These are phyloP conservation scores for Lactarius psammicola DNA, from an alignment of 768 basidiomycete genomes.

Conservation along the genomic window DNA sequence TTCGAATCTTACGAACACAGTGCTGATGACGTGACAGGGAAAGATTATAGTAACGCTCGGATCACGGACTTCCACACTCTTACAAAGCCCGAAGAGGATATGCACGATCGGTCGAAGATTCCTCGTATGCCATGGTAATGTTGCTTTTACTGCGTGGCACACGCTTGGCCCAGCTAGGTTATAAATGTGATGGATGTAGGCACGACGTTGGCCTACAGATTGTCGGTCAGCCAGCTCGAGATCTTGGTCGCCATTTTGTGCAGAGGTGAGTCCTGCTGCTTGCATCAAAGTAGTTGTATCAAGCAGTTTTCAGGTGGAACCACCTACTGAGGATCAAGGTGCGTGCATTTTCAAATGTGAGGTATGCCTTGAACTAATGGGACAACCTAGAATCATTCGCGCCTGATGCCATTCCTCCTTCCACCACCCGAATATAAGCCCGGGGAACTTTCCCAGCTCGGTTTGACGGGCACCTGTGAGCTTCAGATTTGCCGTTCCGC, in stretches of 20 bases:
- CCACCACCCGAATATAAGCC: constrained; percentile 91
- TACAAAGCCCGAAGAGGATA: constrained; percentile 88
- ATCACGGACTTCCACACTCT: constrained; percentile 82
- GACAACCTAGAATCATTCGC: constrained; percentile 74
- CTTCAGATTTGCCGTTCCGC: constrained; percentile 95
- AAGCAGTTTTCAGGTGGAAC: constrained; percentile 69
- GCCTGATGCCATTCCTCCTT: constrained; percentile 87
- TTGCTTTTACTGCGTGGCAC: not conserved
- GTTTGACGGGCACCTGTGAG: constrained; percentile 94
- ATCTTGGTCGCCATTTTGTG: constrained; percentile 91
- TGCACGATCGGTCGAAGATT: constrained; percentile 87
- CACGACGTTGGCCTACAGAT: constrained; percentile 97
- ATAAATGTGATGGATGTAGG: constrained; percentile 45
- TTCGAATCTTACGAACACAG: not conserved
- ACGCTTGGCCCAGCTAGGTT: constrained; percentile 29
- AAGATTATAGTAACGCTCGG: constrained; percentile 93
- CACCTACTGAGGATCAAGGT: constrained; percentile 91
- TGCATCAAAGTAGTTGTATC: constrained; percentile 12
- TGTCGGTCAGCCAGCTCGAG: constrained; percentile 93
- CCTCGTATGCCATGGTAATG: constrained; percentile 93
- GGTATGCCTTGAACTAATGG: constrained; percentile 1
- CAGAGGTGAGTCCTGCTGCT: constrained; percentile 57
- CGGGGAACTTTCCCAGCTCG: constrained; percentile 71
- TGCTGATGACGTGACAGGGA: constrained; percentile 51
- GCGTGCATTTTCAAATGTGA: constrained; percentile 24